These are phyloP conservation scores for Backusella mclennaniae DNA, from an alignment of 192 early-diverging fungal species.

Conservation along the genomic window DNA sequence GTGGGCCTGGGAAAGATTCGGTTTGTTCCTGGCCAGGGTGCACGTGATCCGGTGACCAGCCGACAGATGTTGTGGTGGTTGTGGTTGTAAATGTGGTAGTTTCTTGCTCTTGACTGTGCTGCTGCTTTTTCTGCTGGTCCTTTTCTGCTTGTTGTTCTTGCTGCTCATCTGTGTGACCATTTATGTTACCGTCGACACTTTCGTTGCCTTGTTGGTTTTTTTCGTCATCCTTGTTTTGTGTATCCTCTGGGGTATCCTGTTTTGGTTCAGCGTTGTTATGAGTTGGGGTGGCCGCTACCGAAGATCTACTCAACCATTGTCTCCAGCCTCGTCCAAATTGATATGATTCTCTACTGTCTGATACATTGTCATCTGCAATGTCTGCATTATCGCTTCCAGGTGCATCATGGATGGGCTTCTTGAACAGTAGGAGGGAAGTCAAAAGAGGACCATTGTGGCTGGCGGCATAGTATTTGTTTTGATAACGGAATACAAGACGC, in stretches of 20 bases:
- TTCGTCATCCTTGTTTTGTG: not conserved
- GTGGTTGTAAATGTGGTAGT: slow-evolving; percentile 39
- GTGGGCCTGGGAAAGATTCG: slow-evolving; percentile 6
- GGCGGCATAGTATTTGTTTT: slow-evolving; percentile 64
- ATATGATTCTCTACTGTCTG: slow-evolving; percentile 37
- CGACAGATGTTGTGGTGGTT: slow-evolving; percentile 34
- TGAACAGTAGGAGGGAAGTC: slow-evolving; percentile 53
- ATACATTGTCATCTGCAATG: not conserved
- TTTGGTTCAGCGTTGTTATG: not conserved
- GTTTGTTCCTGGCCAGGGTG: slow-evolving; percentile 11
- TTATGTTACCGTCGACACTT: not conserved
- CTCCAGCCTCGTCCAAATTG: slow-evolving; percentile 40
- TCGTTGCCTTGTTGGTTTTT: not conserved
- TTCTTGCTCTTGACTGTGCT: not conserved
- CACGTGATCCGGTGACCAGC: slow-evolving; percentile 24
- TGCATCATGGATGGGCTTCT: slow-evolving; percentile 4
- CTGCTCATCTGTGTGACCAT: not conserved
- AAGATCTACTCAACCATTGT: slow-evolving; percentile 42
- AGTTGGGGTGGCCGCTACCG: slow-evolving; percentile 16
- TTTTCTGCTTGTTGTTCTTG: not conserved
- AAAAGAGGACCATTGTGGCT: slow-evolving; percentile 63
- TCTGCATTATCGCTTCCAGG: slow-evolving; percentile 49
- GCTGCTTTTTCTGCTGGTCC: not conserved
- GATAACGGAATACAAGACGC: slow-evolving; percentile 52
- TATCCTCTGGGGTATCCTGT: not conserved